Percentiles rank a stretch among this genome's conserved stretches.
Evolutionary conservation across 2,329 filamentous ascomycete genomes (phyloP).

Genomic region (Scedosporium apiospermum): DNA sequence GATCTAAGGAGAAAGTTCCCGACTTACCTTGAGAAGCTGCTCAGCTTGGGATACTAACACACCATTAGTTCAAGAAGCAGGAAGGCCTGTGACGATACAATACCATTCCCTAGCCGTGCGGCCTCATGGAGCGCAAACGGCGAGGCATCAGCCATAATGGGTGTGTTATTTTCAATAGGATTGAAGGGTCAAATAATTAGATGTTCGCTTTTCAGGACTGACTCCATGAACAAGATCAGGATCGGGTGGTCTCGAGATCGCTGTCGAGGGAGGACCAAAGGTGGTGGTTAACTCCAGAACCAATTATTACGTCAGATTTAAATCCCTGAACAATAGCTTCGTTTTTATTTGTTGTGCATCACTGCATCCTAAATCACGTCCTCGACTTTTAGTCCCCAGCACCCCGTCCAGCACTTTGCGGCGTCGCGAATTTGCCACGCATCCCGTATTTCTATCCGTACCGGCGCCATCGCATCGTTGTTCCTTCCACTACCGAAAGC

Average conservation of each 20-base stretch:
- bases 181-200: too few species aligned
- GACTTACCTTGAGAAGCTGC: background rate
- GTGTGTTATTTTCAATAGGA: too few species aligned
- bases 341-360: background rate
- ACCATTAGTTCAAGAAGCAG: background rate
- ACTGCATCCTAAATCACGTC: background rate
- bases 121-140: conserved; percentile 1
- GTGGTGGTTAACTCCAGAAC: too few species aligned
- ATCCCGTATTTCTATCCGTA: too few species aligned
- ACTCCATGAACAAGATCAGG: background rate
- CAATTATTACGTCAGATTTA: background rate
- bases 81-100: background rate
- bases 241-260: background rate
- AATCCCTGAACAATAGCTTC: background rate
- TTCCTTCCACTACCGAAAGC: too few species aligned
- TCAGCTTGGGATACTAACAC: background rate
- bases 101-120: background rate
- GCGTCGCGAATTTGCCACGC: too few species aligned
- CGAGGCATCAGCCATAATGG: background rate
- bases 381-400: too few species aligned
- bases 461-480: too few species aligned
- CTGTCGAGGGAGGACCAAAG: too few species aligned
- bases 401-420: too few species aligned
- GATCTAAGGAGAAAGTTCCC: too few species aligned
- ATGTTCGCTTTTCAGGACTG: background rate